A percentile compares a stretch with the other conserved stretches of the same genome.
Conservation (phyloP, 306 rosid species). For the Carpinus viminea region DNA sequence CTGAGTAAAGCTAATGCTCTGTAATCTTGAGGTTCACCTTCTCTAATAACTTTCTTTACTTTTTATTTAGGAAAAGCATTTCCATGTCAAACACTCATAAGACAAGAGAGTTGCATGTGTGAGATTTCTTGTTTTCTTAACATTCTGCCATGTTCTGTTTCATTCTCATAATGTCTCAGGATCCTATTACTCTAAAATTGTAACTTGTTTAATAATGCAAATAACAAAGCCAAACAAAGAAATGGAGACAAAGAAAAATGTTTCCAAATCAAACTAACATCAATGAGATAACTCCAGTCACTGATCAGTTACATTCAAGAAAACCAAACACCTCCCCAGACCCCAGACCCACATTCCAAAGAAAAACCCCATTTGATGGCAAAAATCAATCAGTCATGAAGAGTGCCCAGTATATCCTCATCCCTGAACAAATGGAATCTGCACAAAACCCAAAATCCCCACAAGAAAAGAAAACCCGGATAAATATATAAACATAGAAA, state of each 20-base stretch:
- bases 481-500: not conserved
- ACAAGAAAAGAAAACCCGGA: not conserved
- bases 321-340: not conserved
- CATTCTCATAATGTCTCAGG: not conserved
- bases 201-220: not conserved
- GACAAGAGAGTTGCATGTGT: not conserved
- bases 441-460: constrained; percentile 20
- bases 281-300: not conserved
- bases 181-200: not conserved
- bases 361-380: not conserved
- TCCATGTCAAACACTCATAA: too few species aligned
- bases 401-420: constrained; percentile 58
- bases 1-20: too few species aligned
- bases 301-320: not conserved
- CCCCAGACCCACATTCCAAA: not conserved
- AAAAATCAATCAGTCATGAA: constrained; percentile 37
- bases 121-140: not conserved
- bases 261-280: not conserved
- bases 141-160: not conserved
- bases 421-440: constrained; percentile 70
- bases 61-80: too few species aligned
- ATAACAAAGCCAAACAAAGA: too few species aligned
- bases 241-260: not conserved
- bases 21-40: too few species aligned
- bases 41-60: too few species aligned